Evolutionary conservation across 345 rosid species (phyloP).

Genomic region (Psidium guajava): DNA sequence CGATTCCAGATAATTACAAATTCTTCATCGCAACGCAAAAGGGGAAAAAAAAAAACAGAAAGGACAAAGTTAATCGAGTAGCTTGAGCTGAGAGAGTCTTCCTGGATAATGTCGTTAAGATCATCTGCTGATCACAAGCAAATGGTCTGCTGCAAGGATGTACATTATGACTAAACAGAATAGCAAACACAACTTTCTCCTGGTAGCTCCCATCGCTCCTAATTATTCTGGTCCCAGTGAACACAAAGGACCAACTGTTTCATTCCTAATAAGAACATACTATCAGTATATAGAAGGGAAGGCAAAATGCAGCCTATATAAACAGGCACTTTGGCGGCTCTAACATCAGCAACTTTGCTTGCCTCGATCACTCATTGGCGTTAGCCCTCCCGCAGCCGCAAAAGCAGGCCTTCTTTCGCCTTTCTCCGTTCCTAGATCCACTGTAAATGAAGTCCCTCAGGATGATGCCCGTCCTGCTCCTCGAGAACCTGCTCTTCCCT

Average conservation of each 20-base stretch:
- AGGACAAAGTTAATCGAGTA: neutral
- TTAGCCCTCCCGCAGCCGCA: slow-evolving; percentile 65
- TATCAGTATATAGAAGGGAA: neutral
- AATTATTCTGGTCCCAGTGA: neutral
- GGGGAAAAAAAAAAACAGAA: no score
- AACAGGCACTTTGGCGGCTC: neutral
- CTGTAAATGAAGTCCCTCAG: slow-evolving; percentile 58
- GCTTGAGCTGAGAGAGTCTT: neutral
- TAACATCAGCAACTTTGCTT: neutral
- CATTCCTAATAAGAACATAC: neutral
- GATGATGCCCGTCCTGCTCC: slow-evolving; percentile 37
- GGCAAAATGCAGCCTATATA: neutral
- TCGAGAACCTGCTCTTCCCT: slow-evolving; percentile 34
- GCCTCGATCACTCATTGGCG: slow-evolving; percentile 17
- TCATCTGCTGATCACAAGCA: neutral
- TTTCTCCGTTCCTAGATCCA: slow-evolving; percentile 30
- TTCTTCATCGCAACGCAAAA: neutral
- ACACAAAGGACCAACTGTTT: neutral
- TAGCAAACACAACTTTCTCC: neutral
- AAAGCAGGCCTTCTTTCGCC: slow-evolving; percentile 43
- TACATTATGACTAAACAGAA: neutral
- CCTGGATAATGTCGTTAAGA: neutral
- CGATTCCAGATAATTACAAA: neutral
- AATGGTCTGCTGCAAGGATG: neutral
- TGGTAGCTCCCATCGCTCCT: neutral